Conservation (phyloP, 495 filamentous ascomycete genomes). For the Massariosphaeria phaeospora region DNA sequence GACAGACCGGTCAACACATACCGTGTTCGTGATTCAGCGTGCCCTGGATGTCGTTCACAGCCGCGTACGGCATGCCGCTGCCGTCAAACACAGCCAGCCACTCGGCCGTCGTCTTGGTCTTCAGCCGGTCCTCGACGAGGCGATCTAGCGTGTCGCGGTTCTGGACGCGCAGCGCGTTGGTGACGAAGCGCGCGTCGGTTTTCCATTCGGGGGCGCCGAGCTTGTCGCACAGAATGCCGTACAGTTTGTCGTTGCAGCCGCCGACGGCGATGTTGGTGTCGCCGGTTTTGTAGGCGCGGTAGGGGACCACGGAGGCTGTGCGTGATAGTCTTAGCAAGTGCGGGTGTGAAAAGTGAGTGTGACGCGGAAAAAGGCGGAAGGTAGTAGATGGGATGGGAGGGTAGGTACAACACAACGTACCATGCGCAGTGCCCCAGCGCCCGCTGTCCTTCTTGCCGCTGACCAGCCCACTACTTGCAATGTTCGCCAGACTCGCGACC, state of each 20-base stretch:
- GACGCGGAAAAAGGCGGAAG: neutral
- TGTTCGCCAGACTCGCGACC: conserved; percentile 36
- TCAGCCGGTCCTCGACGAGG: conserved; percentile 35
- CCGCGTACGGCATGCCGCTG: conserved; percentile 37
- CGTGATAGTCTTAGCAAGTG: neutral
- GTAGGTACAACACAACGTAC: neutral
- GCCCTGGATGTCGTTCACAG: conserved; percentile 38
- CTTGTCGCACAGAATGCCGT: conserved; percentile 33
- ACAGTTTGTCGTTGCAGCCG: conserved; percentile 41
- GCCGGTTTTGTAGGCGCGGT: conserved; percentile 37
- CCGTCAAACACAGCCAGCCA: conserved; percentile 38
- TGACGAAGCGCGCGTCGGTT: conserved; percentile 34
- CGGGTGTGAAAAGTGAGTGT: neutral
- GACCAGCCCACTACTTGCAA: conserved; percentile 36
- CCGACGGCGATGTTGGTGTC: conserved; percentile 38
- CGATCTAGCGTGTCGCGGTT: conserved; percentile 36
- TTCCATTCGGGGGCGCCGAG: conserved; percentile 31
- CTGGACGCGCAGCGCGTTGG: conserved; percentile 36
- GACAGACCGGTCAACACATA: neutral
- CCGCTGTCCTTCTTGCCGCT: conserved; percentile 37
- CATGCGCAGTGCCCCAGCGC: conserved; percentile 39
- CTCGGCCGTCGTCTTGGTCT: conserved; percentile 36
- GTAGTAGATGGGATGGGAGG: neutral
- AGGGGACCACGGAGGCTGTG: conserved; percentile 36
- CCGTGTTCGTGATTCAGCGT: conserved; percentile 39